A percentile compares a stretch with the other conserved stretches of the same genome.
phyloP scores from a whole-genome alignment of 1,139 yeast genomes.

The Pichia inconspicua region DNA sequence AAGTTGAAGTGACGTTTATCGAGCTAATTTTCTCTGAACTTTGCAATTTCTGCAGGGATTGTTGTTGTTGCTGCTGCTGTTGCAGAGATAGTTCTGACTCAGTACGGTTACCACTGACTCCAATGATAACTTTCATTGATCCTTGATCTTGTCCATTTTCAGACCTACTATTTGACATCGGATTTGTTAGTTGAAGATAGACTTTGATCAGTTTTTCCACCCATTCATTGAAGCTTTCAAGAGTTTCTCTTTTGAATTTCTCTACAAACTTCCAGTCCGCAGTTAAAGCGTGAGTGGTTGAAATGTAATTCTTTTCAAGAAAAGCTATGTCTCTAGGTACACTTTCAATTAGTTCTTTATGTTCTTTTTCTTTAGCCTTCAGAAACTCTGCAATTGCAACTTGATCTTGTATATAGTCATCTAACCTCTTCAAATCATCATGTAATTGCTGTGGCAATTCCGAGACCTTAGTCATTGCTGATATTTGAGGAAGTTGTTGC shows the following conservation, averaged over 20 bases:
- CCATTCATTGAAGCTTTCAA: slow-evolving; percentile 30
- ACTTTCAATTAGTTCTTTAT: slow-evolving; percentile 62
- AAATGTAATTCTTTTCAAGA: slow-evolving; percentile 51
- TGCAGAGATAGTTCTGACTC: slow-evolving; percentile 12
- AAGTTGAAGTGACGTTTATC: slow-evolving; percentile 25
- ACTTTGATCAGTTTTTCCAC: slow-evolving; percentile 30
- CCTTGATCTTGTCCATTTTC: slow-evolving; percentile 20
- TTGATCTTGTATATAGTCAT: slow-evolving; percentile 77
- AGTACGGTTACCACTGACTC: slow-evolving; percentile 26
- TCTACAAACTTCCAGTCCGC: slow-evolving; percentile 53
- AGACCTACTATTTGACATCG: slow-evolving; percentile 20
- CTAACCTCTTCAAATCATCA: slow-evolving; percentile 73
- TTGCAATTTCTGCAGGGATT: slow-evolving; percentile 11
- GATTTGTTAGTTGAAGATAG: slow-evolving; percentile 29
- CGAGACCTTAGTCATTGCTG: slow-evolving; percentile 80
- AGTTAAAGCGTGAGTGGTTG: slow-evolving; percentile 63
- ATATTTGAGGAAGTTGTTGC: slow-evolving; percentile 42
- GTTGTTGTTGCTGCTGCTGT: slow-evolving; percentile 14
- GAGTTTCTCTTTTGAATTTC: slow-evolving; percentile 31
- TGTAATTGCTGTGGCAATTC: slow-evolving; percentile 74
- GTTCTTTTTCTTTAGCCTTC: slow-evolving; percentile 55
- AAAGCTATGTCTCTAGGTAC: slow-evolving; percentile 82
- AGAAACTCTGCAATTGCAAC: slow-evolving; percentile 75
- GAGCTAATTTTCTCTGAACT: slow-evolving; percentile 16
- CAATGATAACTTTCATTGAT: slow-evolving; percentile 21